Evolutionary conservation across 2,329 filamentous ascomycete genomes (phyloP), one percentile per base, ranked within the genome.

Genomic region (Curvularia eragrostidis): DNA sequence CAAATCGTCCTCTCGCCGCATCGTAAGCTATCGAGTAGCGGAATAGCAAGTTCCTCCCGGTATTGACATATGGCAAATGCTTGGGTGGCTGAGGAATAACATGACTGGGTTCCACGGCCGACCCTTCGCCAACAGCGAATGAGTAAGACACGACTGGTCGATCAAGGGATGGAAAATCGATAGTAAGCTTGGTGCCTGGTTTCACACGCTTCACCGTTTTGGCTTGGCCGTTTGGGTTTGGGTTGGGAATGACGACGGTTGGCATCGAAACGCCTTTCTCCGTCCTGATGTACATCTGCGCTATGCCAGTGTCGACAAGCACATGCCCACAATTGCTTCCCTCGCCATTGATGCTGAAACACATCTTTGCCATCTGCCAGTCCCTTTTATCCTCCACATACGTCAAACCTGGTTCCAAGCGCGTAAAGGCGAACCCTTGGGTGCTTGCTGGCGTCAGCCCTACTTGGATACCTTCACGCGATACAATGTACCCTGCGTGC

Each of bases 1-100:
- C 74, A 43, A 75, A 73, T 3, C 66, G 69, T 36, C 74, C 73
- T 10, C 57, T 65, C 10, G 64, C 54, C 13, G 74, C 74, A 52
- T 76, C 74, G 39, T 75, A 76, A 8, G 70, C 72, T 60, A 75
- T 67, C n/a, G 67, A 69, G 42, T 70, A 72, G 26, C 70, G 64
- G 50, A 62, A 68, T 13, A 76, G 56, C 46, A 76, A 69, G 48
- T 72, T 73, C 8, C 73, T 65, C 3, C 74, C 74, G 1, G 72
- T 76, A 44, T 76, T 76, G 53, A 76, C 55, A 42, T 66, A 75
- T 9, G 74, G 64, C 19, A 67, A 64, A 12, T 62, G 52, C 23
- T 55, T 52, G 9, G 63, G 65, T 39, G 59, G 61, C 12, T 58
- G 68, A 13, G 73, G 72, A 6, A 71, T 61, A 42, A 75, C 71